These are phyloP conservation scores for Clarireedia hainanense DNA, from an alignment of 2,329 filamentous ascomycete genomes.

Conservation along the genomic window DNA sequence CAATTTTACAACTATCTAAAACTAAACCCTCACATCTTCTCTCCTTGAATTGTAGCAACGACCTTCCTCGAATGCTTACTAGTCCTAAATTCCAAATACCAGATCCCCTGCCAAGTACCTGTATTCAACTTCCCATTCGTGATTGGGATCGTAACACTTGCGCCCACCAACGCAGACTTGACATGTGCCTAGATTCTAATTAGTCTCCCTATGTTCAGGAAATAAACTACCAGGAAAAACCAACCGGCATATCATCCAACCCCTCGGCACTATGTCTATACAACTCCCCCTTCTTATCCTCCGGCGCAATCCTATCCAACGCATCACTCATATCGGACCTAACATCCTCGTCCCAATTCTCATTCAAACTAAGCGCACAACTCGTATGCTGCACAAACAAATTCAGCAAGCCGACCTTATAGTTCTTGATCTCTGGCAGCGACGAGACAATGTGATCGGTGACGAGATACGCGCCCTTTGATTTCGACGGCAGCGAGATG, in stretches of 20 bases:
- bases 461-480: constrained; percentile 82
- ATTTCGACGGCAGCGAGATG: constrained; percentile 67
- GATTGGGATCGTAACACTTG: constrained; percentile 86
- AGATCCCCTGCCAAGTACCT: constrained; percentile 80
- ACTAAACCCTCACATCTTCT: constrained; percentile 42
- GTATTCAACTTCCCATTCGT: constrained; percentile 68
- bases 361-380: constrained; percentile 84
- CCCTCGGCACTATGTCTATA: constrained; percentile 89
- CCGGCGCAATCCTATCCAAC: constrained; percentile 80
- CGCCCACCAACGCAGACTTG: constrained; percentile 82
- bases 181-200: constrained; percentile 62
- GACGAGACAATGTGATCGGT: constrained; percentile 65
- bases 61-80: constrained; percentile 71
- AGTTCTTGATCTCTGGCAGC: constrained; percentile 72
- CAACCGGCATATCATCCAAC: constrained; percentile 84
- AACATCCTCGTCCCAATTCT: constrained; percentile 86
- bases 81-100: constrained; percentile 84
- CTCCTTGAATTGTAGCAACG: constrained; percentile 90
- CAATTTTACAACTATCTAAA: not conserved
- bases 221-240: constrained; percentile 21
- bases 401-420: constrained; percentile 80
- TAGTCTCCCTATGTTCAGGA: too few species aligned
- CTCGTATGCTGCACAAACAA: constrained; percentile 94
- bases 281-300: constrained; percentile 65
- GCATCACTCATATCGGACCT: constrained; percentile 84